phyloP scores from a whole-genome alignment of 2,329 filamentous ascomycete genomes.

The Fusarium coicis region DNA sequence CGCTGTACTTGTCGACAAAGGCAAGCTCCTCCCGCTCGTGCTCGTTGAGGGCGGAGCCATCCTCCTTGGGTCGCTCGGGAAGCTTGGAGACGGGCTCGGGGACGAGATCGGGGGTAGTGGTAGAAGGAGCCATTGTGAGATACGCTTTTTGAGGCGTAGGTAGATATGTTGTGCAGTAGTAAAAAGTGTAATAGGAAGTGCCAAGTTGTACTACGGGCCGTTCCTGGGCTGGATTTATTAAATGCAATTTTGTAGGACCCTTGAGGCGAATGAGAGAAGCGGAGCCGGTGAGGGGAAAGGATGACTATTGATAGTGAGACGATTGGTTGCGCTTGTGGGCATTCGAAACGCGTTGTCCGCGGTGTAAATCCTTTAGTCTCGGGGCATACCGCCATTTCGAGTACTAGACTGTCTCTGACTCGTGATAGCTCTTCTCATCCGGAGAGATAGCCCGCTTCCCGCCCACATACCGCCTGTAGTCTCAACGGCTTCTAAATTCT shows the following conservation, averaged over 20 bases:
- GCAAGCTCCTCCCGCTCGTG: slow-evolving; percentile 29
- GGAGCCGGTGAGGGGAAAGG: slow-evolving; percentile 14
- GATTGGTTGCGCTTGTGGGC: slow-evolving; percentile 12
- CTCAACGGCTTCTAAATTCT: not conserved
- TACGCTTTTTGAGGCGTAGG: not conserved
- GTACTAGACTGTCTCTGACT: slow-evolving; percentile 1
- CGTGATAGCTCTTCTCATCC: not conserved
- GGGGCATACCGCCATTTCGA: slow-evolving; percentile 23
- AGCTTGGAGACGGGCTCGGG: slow-evolving; percentile 25
- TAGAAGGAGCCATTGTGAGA: slow-evolving; percentile 21
- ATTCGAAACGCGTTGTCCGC: slow-evolving; percentile 13
- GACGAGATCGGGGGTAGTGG: slow-evolving; percentile 14
- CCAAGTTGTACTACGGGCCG: slow-evolving; percentile 15
- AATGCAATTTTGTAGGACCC: not conserved
- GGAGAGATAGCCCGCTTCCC: not conserved
- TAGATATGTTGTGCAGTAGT: slow-evolving; percentile 6
- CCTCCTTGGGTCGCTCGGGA: slow-evolving; percentile 14
- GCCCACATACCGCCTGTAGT: not conserved
- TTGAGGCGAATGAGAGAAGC: not conserved
- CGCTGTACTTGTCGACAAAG: slow-evolving; percentile 43
- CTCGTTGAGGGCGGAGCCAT: slow-evolving; percentile 11
- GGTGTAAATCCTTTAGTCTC: slow-evolving; percentile 12
- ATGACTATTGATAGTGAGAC: slow-evolving; percentile 18
- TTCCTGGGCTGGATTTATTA: slow-evolving; percentile 14
- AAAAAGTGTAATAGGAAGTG: not conserved